These are phyloP conservation scores for Breynia disticha DNA, from an alignment of 441 rosid genomes.

Conservation along the genomic window DNA sequence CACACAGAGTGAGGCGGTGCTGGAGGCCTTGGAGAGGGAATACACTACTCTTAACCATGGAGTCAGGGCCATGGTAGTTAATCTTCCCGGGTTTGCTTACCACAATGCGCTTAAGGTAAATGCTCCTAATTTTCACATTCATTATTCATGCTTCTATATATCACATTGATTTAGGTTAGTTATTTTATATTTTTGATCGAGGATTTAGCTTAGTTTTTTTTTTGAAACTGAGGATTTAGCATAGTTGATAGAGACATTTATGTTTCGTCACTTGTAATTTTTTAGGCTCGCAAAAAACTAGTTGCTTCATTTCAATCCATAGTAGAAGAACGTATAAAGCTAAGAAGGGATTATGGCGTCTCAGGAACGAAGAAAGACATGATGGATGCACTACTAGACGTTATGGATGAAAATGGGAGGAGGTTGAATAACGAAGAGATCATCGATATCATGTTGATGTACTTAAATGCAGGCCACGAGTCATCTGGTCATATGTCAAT, in stretches of 20 bases:
- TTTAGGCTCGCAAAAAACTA: constrained; percentile 64
- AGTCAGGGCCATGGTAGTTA: constrained; percentile 79
- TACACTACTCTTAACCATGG: constrained; percentile 68
- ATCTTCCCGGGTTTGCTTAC: constrained; percentile 82
- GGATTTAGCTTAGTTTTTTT: no score
- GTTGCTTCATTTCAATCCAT: constrained; percentile 45
- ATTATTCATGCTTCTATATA: neutral
- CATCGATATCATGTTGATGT: constrained; percentile 67
- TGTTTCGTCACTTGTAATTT: neutral
- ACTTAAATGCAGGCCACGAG: constrained; percentile 86
- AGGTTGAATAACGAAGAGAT: constrained; percentile 57
- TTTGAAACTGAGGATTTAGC: no score
- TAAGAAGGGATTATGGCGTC: constrained; percentile 12
- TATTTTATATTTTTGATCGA: no score
- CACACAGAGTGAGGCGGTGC: constrained; percentile 46
- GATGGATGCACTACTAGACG: constrained; percentile 62
- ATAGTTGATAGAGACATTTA: no score
- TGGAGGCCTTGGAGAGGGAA: constrained; percentile 67
- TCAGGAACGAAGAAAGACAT: constrained; percentile 44
- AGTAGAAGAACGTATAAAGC: constrained; percentile 40
- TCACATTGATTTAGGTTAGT: neutral
- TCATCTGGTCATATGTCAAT: constrained; percentile 80
- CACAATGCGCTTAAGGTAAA: constrained; percentile 64
- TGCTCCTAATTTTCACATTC: neutral
- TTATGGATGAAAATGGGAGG: constrained; percentile 57